A percentile compares a stretch with the other conserved stretches of the same genome.
Conservation (phyloP, 495 filamentous ascomycete species). For the Amphirosellinia nigrospora region DNA sequence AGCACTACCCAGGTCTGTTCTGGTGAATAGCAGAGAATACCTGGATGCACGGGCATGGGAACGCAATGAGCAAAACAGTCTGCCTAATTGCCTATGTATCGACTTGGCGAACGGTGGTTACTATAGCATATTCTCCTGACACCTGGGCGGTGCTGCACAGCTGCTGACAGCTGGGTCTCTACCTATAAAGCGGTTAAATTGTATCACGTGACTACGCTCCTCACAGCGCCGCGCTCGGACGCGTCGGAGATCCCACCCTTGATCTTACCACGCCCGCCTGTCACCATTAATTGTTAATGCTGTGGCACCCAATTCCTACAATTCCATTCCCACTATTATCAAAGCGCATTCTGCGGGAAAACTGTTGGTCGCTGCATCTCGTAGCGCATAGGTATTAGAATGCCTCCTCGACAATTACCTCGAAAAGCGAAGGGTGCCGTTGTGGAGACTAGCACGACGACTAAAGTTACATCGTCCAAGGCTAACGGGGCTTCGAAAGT, state of each 20-base stretch:
- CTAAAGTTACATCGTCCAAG: constrained; percentile 19
- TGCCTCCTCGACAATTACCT: constrained; percentile 35
- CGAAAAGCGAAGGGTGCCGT: constrained; percentile 28
- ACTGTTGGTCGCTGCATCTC: background rate
- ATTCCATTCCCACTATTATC: background rate
- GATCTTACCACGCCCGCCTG: background rate
- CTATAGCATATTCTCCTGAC: background rate
- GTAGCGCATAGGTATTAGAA: constrained; percentile 16
- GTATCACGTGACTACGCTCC: constrained; percentile 15
- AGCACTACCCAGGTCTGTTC: background rate
- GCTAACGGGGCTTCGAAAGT: constrained; percentile 14
- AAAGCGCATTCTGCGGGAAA: background rate
- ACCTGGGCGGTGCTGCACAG: background rate
- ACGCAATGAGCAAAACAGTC: background rate
- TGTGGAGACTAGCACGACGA: constrained; percentile 15
- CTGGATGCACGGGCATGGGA: too few species aligned
- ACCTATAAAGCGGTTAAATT: background rate
- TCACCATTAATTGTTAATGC: background rate
- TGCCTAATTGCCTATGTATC: background rate
- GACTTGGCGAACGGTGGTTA: background rate
- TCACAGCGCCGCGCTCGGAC: background rate
- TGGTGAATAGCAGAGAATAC: too few species aligned
- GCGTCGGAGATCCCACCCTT: constrained; percentile 11
- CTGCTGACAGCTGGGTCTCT: background rate
- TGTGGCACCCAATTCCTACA: background rate